Conservation (phyloP, 306 rosid species). For the Prunus mume region DNA sequence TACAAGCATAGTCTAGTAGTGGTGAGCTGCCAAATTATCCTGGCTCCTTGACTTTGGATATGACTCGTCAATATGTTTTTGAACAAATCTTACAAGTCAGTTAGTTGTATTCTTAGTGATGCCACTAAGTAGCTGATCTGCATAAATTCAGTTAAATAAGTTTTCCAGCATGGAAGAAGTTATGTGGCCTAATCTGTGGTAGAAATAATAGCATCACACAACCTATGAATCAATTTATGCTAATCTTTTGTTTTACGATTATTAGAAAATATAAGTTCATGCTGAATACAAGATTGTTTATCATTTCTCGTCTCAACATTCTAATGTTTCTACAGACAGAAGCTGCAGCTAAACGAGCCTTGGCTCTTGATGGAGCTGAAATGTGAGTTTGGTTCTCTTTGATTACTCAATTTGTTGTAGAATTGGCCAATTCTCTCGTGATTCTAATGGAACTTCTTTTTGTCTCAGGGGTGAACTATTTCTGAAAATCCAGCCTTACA, state of each 20-base stretch:
- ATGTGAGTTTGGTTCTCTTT: conserved; percentile 58
- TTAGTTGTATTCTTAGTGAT: too few relatives aligned
- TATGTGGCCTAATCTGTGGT: neutral
- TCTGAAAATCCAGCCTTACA: conserved; percentile 73
- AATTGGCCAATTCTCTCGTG: conserved; percentile 12
- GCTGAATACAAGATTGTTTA: neutral
- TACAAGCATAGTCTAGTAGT: neutral
- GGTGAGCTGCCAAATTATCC: neutral
- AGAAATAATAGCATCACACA: too few relatives aligned
- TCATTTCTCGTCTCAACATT: conserved; percentile 14
- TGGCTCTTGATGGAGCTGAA: conserved; percentile 89
- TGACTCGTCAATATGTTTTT: too few relatives aligned
- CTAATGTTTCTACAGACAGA: conserved; percentile 61
- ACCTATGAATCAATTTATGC: neutral
- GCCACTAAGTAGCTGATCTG: too few relatives aligned
- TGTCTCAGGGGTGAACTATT: conserved; percentile 86
- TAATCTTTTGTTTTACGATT: neutral
- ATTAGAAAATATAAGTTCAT: neutral
- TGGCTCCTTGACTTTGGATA: neutral
- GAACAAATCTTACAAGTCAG: too few relatives aligned
- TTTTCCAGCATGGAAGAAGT: neutral
- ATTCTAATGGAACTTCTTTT: conserved; percentile 20
- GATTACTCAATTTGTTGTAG: conserved; percentile 7
- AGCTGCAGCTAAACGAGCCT: conserved; percentile 88
- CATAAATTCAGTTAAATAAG: neutral